A percentile compares a stretch with the other conserved stretches of the same genome.
Evolutionary conservation across 2,329 filamentous ascomycete species (phyloP).

Genomic region (Zalaria obscura): DNA sequence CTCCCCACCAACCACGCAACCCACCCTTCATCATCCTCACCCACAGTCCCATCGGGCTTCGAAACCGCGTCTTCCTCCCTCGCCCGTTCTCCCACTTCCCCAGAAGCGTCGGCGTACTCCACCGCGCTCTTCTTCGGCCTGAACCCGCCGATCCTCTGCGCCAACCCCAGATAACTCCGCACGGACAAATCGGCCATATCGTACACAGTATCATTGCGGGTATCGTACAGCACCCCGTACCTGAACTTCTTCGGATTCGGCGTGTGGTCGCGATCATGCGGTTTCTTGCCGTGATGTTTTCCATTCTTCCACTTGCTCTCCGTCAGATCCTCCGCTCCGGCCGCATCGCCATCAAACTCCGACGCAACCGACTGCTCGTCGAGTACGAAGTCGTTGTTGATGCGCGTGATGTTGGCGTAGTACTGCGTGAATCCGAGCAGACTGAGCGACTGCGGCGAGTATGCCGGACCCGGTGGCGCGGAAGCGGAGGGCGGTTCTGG

Average conservation of each 20-base stretch:
- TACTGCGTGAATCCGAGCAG: constrained; percentile 77
- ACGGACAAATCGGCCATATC: constrained; percentile 73
- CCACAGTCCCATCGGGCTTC: too few species aligned
- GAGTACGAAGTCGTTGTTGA: constrained; percentile 56
- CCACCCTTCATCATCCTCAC: too few species aligned
- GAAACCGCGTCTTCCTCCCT: neutral
- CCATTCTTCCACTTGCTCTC: constrained; percentile 45
- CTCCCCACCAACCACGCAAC: neutral
- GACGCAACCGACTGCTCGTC: neutral
- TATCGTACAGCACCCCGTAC: constrained; percentile 79
- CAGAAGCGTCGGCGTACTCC: neutral
- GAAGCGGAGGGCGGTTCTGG: constrained; percentile 61
- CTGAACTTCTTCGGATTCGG: constrained; percentile 50
- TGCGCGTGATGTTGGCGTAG: constrained; percentile 80
- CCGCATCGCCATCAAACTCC: constrained; percentile 2
- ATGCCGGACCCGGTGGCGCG: constrained; percentile 71
- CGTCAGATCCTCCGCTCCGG: constrained; percentile 15
- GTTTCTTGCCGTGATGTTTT: constrained; percentile 47
- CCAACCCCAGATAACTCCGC: constrained; percentile 63
- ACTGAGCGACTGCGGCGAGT: constrained; percentile 71
- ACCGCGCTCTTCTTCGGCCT: constrained; percentile 15
- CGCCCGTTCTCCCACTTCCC: neutral
- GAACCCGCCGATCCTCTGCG: constrained; percentile 57
- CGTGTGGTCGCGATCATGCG: constrained; percentile 29
- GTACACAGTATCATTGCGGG: constrained; percentile 61